Conservation (phyloP, 352 stramenopile genomes). For the Phytophthora tentaculata region DNA sequence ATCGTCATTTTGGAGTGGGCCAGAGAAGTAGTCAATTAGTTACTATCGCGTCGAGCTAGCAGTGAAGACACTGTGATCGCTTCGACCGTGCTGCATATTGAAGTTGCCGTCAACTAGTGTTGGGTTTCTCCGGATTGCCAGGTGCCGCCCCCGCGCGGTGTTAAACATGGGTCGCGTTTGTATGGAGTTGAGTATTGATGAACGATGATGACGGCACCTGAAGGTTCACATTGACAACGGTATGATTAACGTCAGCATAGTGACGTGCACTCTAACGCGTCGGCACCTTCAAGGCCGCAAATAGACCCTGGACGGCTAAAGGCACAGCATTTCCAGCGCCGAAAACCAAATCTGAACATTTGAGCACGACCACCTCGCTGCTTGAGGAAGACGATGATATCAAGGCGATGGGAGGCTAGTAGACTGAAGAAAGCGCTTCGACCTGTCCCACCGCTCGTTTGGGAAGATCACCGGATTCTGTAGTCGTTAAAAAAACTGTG, state of each 20-base stretch:
- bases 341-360: slow-evolving; percentile 7
- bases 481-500: slow-evolving; percentile 15
- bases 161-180: slow-evolving; percentile 7
- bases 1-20: too few relatives aligned
- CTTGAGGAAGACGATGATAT: slow-evolving; percentile 12
- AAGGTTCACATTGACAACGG: too few relatives aligned
- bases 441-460: background rate
- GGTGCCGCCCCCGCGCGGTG: slow-evolving; percentile 2
- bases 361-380: slow-evolving; percentile 19
- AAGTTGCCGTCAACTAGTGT: slow-evolving; percentile 10
- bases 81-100: slow-evolving; percentile 17
- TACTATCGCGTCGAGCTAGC: background rate
- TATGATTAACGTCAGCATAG: background rate
- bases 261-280: background rate
- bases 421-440: slow-evolving; percentile 2
- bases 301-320: too few relatives aligned
- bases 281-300: background rate
- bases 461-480: slow-evolving; percentile 12
- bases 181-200: slow-evolving; percentile 18
- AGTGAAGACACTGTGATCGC: background rate
- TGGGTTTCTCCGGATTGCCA: slow-evolving; percentile 27
- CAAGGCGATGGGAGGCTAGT: slow-evolving; percentile 6
- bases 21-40: too few relatives aligned
- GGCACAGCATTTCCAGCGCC: background rate
- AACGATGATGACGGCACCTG: background rate